Evolutionary conservation across 139 green algal genomes (phyloP).

Genomic region (Astrephomene gubernaculifera): DNA sequence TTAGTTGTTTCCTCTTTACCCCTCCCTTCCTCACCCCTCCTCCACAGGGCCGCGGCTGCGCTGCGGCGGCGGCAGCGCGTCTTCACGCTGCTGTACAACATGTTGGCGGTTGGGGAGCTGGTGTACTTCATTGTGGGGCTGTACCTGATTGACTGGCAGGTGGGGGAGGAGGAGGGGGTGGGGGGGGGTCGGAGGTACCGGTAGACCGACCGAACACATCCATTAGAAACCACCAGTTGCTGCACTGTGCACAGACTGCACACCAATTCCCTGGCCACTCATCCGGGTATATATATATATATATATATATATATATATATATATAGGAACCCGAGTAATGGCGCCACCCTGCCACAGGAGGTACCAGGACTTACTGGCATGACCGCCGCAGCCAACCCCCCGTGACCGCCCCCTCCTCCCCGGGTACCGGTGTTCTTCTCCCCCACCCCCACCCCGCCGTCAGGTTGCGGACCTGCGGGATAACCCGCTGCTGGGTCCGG

Average conservation of each 20-base stretch:
- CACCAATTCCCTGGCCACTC: no score
- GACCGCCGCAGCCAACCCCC: no score
- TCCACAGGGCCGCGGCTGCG: background rate
- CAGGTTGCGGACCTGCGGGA: conserved; percentile 38
- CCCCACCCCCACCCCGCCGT: background rate
- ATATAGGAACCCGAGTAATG: no score
- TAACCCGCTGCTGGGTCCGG: conserved; percentile 49
- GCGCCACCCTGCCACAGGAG: no score
- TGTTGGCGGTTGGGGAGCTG: background rate
- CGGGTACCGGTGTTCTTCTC: no score
- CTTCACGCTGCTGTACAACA: conserved; percentile 13
- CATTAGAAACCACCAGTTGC: no score
- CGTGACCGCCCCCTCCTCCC: background rate
- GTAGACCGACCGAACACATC: no score
- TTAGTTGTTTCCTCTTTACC: no score
- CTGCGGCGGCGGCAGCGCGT: background rate
- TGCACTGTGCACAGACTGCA: no score
- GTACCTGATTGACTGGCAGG: conserved; percentile 22
- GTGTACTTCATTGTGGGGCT: conserved; percentile 29
- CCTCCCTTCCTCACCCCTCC: no score
- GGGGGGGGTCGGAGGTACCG: no score
- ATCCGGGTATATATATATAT: background rate
- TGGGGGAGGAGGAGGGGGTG: background rate
- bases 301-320: background rate
- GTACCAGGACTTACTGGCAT: no score